Base-by-base conservation (phyloP, 305 asterid genomes). In the Fraxinus latifolia region DNA sequence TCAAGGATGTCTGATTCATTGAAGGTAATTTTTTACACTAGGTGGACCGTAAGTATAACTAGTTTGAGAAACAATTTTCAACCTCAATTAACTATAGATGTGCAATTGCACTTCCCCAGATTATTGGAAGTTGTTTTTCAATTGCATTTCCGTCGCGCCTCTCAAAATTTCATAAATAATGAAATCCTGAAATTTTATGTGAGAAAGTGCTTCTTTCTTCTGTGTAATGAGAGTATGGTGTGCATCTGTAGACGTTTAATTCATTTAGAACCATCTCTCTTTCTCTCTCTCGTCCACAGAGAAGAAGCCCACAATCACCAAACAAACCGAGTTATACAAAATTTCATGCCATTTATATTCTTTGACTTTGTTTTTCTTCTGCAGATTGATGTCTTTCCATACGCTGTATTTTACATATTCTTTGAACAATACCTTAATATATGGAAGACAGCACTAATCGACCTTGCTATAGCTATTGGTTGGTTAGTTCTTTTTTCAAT, bases 371-470 rank as follows among this genome's bases (percentile, higher is more conserved):
- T 71, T 84, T 83, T 19, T 80, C 72, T 81, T 37, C 25, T 89
- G 91, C 99, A 95, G 98, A 92, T 95, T 77, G 97, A 92, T 32
- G 84, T 94, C 71, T 95, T 93, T 77, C 99, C 99, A 6, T 95
- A 95, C 67, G 88, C 99, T 23, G 97, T 95, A 80, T 95, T 90
- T 81, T 95, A 94, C 88, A 92, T 88, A 87, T 95, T 91, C 90
- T 95, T 95, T 84, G 99, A 95, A 82, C 99, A 95, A 89, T 95
- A 95, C 89, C 97, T 95, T 87, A 80, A 86, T 82, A 92, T 94
- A 84, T 95, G 98, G 99, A 92, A 85, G 88, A 94, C 97, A 50
- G 99, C 99, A 77, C 80, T 95, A 76, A 88, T 92, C 88, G 92
- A 94, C 89, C 94, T 95, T 37, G 88, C 93, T 15, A 95, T 95